Evolutionary conservation across 768 basidiomycete genomes (phyloP), one percentile per base, ranked within the genome.

Genomic region (Mycena galericulata): DNA sequence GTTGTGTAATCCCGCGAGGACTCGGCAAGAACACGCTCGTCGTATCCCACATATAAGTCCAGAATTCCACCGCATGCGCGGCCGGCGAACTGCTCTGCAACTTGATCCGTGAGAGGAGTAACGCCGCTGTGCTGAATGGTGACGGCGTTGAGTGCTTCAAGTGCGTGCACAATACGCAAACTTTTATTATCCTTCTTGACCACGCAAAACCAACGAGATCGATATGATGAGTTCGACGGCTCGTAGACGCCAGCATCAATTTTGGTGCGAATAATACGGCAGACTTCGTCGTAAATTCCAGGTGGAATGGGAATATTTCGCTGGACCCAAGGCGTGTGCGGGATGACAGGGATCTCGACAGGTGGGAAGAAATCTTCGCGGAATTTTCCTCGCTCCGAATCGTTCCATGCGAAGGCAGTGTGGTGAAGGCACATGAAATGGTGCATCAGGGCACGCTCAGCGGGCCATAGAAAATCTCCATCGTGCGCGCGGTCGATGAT

Each of bases 1-100:
- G 76, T 79, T 0, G 80, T 82, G 11, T 77, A 68, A 32, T 82
- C 77, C 2, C 73, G 55, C 0, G 74, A 80, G 1, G 72, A 65
- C 4, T 58, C 66, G 10, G 75, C 66, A 2, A 82, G 67, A 0
- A 63, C 43, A 0, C 73, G 67, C 8, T 81, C 70, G 29, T 82
- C 74, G 56, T 75, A 79, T 17, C 77, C 77, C 0, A 76, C 68
- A 54, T 68, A 75, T 15, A 78, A 55, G 32, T 78, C 74, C 0
- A 77, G 43, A n/a, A 53, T 53, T 1, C 14, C 61, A 10, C 61
- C 61, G 30, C 61, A 62, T 3, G 61, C 50, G 15, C 36, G 46
- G 34, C 59, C 59, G 1, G 59, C 59, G 24, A 61, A 61, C 2
- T 61, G 59, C 15, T 61, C 46, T 8, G 59, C 59, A 3, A 61